A percentile compares a stretch with the other conserved stretches of the same genome.
These are phyloP conservation scores for Liquidambar formosana DNA, from an alignment of 164 flowering plant species.

Conservation along the genomic window DNA sequence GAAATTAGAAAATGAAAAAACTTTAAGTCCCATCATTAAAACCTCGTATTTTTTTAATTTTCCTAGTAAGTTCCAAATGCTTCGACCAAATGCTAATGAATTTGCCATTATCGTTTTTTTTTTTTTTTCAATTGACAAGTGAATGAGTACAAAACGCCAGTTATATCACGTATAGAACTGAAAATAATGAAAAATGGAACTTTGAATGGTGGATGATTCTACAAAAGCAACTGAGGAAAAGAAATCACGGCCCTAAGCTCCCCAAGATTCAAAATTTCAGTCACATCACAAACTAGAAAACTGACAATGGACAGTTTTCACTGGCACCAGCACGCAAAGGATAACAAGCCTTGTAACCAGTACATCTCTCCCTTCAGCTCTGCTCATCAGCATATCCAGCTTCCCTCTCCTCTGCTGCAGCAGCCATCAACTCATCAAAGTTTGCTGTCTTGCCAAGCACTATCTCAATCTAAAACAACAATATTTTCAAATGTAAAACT, in stretches of 20 bases:
- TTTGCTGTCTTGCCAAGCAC: slow-evolving; percentile 75
- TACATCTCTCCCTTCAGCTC: slow-evolving; percentile 26
- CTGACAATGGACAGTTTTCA: too few species aligned
- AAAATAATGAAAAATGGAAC: too few species aligned
- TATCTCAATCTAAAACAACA: slow-evolving; percentile 67
- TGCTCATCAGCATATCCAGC: slow-evolving; percentile 52
- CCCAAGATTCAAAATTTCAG: background rate
- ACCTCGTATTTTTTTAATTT: too few species aligned
- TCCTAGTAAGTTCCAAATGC: too few species aligned
- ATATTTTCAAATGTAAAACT: background rate
- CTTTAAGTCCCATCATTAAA: too few species aligned
- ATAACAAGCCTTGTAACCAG: background rate
- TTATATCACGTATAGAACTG: too few species aligned
- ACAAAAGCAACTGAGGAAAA: background rate
- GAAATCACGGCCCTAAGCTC: background rate
- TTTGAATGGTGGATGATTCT: background rate
- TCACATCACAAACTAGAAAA: background rate
- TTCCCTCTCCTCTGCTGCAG: slow-evolving; percentile 66
- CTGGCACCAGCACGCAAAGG: background rate
- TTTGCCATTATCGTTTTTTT: too few species aligned
- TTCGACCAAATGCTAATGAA: too few species aligned
- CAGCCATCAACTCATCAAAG: slow-evolving; percentile 90
- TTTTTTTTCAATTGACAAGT: too few species aligned
- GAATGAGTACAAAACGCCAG: too few species aligned
- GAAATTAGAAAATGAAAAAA: too few species aligned